These are phyloP conservation scores for Populus deltoides DNA, from an alignment of 345 rosid genomes.

Conservation along the genomic window DNA sequence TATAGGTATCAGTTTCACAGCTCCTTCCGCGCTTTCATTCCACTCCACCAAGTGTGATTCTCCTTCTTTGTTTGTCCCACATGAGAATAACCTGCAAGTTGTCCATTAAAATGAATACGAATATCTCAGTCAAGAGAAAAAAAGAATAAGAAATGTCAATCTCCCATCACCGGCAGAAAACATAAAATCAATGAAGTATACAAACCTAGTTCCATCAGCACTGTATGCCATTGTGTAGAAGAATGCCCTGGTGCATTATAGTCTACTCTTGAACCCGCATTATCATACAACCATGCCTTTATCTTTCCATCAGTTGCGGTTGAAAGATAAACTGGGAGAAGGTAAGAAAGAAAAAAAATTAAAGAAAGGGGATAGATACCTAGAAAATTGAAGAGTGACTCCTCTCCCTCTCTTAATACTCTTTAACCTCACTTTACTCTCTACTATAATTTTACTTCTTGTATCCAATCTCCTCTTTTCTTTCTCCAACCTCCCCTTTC, in stretches of 20 bases:
- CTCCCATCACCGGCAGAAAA: conserved; percentile 2
- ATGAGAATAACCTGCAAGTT: conserved; percentile 61
- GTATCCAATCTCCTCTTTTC: background rate
- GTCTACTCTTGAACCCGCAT: conserved; percentile 69
- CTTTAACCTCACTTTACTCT: background rate
- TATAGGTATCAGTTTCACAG: conserved; percentile 56
- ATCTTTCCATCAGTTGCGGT: conserved; percentile 80
- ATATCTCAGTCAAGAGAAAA: background rate
- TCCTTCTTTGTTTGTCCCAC: conserved; percentile 80
- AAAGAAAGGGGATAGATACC: no score
- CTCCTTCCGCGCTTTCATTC: conserved; percentile 89
- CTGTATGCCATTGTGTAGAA: conserved; percentile 71
- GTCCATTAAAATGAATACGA: conserved; percentile 17
- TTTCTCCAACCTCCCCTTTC: background rate
- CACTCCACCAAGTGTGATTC: conserved; percentile 81
- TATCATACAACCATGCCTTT: conserved; percentile 83
- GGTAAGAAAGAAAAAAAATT: conserved; percentile 7
- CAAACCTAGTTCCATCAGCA: conserved; percentile 79
- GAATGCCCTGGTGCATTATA: conserved; percentile 80
- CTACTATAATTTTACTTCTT: background rate
- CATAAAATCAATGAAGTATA: conserved; percentile 4
- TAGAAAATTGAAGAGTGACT: background rate
- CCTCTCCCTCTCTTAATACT: background rate
- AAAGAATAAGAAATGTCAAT: conserved; percentile 8
- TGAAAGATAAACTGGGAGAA: conserved; percentile 61